Evolutionary conservation across 768 basidiomycete genomes (phyloP), one percentile per base, ranked within the genome.

Genomic region (Mycena filopes): DNA sequence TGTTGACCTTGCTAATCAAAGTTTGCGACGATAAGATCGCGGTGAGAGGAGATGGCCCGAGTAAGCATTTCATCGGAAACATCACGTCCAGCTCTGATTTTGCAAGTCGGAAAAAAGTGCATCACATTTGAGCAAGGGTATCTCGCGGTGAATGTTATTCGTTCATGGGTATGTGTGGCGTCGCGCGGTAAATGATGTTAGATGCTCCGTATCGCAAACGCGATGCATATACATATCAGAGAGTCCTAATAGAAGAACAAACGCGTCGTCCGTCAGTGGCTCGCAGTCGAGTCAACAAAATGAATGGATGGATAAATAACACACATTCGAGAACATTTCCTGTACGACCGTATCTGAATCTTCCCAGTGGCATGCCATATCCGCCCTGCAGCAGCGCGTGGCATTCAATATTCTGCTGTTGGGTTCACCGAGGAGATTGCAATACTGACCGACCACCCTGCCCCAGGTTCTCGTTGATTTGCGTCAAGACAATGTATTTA

Each of bases 291-390:
- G 41, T 26, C 48, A 43, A 36, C 36, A 36, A 36, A 60, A 45
- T 65, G 55, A 42, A n/a, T n/a, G n/a, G n/a, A n/a, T n/a, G n/a
- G 46, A 65, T 45, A 40, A 59, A 63, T 56, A 55, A 80, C 91
- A 67, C 78, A 94, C 93, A 73, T 93, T 95, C 49, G 83, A 82
- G 78, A 85, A 93, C 74, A 95, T 82, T 77, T 95, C 93, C 76
- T 93, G 89, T 43, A 88, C 84, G 63, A 93, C 88, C 54, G 84
- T 81, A 73, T 95, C 94, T 55, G 87, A 86, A 67, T 95, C 93
- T 80, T 95, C 93, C 93, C 93, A 95, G 72, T 95, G 94, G 66
- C 91, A 93, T 51, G 84, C 86, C 79, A 95, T 86, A 76, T 92
- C 92, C 49, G 90, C 92, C 70, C 93, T 94, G 70, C 50, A 65